A percentile compares a stretch with the other conserved stretches of the same genome.
Conservation (phyloP, 176 grass and related monocot genomes). For the Carex pumila region DNA sequence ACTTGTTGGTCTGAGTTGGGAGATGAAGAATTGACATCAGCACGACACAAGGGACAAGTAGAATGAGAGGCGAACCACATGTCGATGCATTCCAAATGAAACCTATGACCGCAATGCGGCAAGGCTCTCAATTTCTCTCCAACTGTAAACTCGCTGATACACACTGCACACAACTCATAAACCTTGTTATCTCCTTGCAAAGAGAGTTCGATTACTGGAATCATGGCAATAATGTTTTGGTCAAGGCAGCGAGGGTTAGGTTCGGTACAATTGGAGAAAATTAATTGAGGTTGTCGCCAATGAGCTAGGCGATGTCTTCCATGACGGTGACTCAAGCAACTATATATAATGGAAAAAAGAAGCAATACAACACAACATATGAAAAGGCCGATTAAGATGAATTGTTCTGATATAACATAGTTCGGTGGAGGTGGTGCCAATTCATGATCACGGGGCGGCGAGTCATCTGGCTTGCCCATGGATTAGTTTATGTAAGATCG, state of each 20-base stretch:
- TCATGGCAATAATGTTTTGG: not conserved
- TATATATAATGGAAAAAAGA: not conserved
- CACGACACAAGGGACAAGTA: slow-evolving; percentile 6
- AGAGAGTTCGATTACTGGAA: not conserved
- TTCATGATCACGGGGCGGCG: too few species aligned
- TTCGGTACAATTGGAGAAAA: not conserved
- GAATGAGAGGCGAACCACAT: slow-evolving; percentile 14
- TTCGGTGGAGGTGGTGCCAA: not conserved
- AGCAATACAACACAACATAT: not conserved
- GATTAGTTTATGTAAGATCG: too few species aligned
- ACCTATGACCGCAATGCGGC: not conserved
- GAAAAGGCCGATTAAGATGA: not conserved
- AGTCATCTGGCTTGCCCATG: too few species aligned
- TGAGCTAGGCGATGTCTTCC: not conserved
- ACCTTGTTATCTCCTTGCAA: not conserved
- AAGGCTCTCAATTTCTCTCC: not conserved
- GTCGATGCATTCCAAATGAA: slow-evolving; percentile 17
- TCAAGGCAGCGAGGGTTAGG: not conserved
- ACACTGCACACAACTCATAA: not conserved
- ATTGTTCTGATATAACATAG: not conserved
- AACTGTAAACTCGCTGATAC: not conserved
- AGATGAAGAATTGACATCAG: not conserved
- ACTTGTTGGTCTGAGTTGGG: not conserved
- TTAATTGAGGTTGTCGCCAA: not conserved
- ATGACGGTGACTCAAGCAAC: not conserved